phyloP scores from a whole-genome alignment of 306 rosid genomes.

The Prunus mongolica region DNA sequence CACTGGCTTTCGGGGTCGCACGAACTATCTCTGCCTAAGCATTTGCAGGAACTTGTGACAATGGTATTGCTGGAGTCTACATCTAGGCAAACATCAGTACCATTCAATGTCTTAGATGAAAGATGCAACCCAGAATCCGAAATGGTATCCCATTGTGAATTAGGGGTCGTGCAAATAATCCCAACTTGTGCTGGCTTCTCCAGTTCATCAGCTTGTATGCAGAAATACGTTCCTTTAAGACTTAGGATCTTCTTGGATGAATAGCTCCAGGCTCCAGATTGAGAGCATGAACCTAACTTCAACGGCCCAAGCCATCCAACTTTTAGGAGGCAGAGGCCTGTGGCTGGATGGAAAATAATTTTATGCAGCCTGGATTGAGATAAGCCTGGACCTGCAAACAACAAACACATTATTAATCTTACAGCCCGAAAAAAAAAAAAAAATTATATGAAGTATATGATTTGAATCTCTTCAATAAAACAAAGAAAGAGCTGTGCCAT shows the following conservation, averaged over 20 bases:
- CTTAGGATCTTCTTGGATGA: slow-evolving; percentile 40
- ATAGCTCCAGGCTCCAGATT: slow-evolving; percentile 61
- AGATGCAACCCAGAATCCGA: slow-evolving; percentile 81
- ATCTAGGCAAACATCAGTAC: slow-evolving; percentile 61
- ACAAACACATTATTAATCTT: neutral
- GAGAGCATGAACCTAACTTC: slow-evolving; percentile 50
- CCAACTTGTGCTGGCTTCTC: slow-evolving; percentile 51
- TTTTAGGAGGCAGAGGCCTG: slow-evolving; percentile 62
- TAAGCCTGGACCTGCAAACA: slow-evolving; percentile 55
- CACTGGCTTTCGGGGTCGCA: slow-evolving; percentile 86
- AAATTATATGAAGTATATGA: neutral
- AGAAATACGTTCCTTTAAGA: slow-evolving; percentile 63
- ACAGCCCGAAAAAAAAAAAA: neutral
- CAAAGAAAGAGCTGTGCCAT: neutral
- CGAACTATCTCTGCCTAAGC: slow-evolving; percentile 42
- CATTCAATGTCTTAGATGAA: slow-evolving; percentile 36
- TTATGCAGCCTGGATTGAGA: slow-evolving; percentile 21
- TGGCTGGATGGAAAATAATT: slow-evolving; percentile 69
- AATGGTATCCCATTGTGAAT: slow-evolving; percentile 60
- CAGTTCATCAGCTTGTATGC: slow-evolving; percentile 46
- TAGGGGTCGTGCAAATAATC: slow-evolving; percentile 37
- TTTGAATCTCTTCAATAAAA: neutral
- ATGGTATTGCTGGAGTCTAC: slow-evolving; percentile 49
- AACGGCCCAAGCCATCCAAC: slow-evolving; percentile 39
- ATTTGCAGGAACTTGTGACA: slow-evolving; percentile 70